Conservation (phyloP, 2,329 filamentous ascomycete genomes). For the Phyllosticta capitalensis region DNA sequence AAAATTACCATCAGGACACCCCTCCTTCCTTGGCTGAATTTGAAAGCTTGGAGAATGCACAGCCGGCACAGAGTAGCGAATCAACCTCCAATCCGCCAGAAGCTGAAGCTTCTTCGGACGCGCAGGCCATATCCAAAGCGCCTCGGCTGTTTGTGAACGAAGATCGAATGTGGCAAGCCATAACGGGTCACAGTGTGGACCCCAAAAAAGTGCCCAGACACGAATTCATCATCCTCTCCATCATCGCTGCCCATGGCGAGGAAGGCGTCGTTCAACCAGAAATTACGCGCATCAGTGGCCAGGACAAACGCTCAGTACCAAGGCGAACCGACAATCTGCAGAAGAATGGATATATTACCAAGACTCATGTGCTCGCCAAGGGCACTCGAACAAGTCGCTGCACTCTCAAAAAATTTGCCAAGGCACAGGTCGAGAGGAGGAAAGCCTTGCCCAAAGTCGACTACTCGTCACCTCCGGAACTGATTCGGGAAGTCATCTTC, state of each 20-base stretch:
- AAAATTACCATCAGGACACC: background rate
- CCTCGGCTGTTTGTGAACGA: slow-evolving; percentile 38
- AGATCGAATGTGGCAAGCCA: slow-evolving; percentile 49
- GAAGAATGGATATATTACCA: slow-evolving; percentile 52
- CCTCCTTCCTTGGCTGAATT: slow-evolving; percentile 18
- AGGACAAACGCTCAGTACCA: slow-evolving; percentile 57
- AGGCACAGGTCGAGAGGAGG: slow-evolving; percentile 19
- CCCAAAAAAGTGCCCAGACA: slow-evolving; percentile 41
- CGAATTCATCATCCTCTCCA: slow-evolving; percentile 48
- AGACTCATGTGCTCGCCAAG: slow-evolving; percentile 39
- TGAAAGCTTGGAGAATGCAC: slow-evolving; percentile 25
- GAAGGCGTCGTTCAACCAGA: slow-evolving; percentile 50
- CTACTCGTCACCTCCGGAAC: slow-evolving; percentile 4
- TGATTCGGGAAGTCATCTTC: slow-evolving; percentile 26
- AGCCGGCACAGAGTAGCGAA: slow-evolving; percentile 3
- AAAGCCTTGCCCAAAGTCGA: slow-evolving; percentile 8
- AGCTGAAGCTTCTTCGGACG: background rate
- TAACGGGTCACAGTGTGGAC: slow-evolving; percentile 52
- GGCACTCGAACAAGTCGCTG: slow-evolving; percentile 48
- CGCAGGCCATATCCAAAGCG: slow-evolving; percentile 3
- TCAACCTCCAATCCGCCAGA: background rate
- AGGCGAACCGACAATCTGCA: slow-evolving; percentile 49
- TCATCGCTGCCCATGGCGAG: slow-evolving; percentile 47
- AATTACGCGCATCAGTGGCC: slow-evolving; percentile 44
- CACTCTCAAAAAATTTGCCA: slow-evolving; percentile 41